phyloP scores from a whole-genome alignment of 2,329 filamentous ascomycete genomes.

The Epichloe scottii region DNA sequence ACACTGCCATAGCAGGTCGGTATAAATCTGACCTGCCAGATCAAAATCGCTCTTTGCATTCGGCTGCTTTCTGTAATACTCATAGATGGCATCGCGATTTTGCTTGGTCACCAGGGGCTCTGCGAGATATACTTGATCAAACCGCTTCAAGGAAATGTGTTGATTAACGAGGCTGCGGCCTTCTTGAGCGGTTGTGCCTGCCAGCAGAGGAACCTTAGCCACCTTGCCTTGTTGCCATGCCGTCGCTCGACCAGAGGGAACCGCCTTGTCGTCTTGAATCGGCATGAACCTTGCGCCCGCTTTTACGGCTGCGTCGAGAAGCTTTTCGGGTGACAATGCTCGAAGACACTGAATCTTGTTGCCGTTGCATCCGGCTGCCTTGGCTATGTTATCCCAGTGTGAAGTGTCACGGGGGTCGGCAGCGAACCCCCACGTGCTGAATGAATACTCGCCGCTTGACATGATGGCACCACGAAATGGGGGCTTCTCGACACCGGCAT shows the following conservation, averaged over 20 bases:
- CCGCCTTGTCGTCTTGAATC: conserved; percentile 10
- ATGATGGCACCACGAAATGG: conserved; percentile 16
- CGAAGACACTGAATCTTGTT: conserved; percentile 12
- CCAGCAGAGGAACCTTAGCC: conserved; percentile 13
- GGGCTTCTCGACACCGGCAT: conserved; percentile 6
- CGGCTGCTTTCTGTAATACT: conserved; percentile 8
- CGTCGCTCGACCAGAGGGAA: conserved; percentile 7
- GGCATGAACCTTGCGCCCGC: conserved; percentile 7
- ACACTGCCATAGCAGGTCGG: conserved; percentile 16
- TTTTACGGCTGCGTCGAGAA: conserved; percentile 9
- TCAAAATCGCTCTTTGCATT: conserved; percentile 13
- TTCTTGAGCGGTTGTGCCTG: conserved; percentile 15
- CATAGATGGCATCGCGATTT: conserved; percentile 8
- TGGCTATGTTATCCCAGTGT: conserved; percentile 10
- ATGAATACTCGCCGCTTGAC: conserved; percentile 18
- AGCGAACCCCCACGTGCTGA: conserved; percentile 10
- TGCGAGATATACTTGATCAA: conserved; percentile 10
- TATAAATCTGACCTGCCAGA: conserved; percentile 14
- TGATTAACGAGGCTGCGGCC: conserved; percentile 12
- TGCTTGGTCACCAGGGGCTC: conserved; percentile 5
- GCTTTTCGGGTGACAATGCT: conserved; percentile 5
- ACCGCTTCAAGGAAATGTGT: conserved; percentile 11
- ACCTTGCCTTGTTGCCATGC: conserved; percentile 12
- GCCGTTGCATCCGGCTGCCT: conserved; percentile 9
- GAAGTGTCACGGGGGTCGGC: not conserved